Evolutionary conservation across 305 asterid species (phyloP).

Genomic region (Fraxinus dipetala): DNA sequence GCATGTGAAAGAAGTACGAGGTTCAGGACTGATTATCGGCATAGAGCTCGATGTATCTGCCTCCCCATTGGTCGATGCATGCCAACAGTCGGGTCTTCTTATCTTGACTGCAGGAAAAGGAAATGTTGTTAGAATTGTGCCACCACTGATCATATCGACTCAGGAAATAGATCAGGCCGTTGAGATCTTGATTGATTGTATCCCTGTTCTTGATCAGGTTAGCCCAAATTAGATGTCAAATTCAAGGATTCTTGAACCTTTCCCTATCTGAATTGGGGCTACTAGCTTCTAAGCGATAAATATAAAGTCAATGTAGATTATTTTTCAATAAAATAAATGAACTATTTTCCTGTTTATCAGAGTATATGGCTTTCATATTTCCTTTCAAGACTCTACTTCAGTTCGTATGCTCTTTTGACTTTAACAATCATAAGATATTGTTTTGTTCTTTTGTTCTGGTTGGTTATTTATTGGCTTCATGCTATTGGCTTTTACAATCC

Average conservation of each 20-base stretch:
- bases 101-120: slow-evolving; percentile 90
- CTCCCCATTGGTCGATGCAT: slow-evolving; percentile 71
- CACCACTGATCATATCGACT: slow-evolving; percentile 73
- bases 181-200: slow-evolving; percentile 49
- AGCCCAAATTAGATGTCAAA: slow-evolving; percentile 10
- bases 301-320: slow-evolving; percentile 5
- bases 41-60: slow-evolving; percentile 78
- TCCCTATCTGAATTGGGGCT: not conserved
- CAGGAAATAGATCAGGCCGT: slow-evolving; percentile 64
- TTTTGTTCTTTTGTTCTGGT: not conserved
- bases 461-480: not conserved
- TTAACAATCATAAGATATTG: not conserved
- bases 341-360: not conserved
- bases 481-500: not conserved
- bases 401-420: not conserved
- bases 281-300: not conserved
- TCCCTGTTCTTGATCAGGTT: slow-evolving; percentile 58
- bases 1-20: slow-evolving; percentile 77
- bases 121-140: slow-evolving; percentile 78
- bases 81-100: slow-evolving; percentile 72
- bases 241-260: not conserved
- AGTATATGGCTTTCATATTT: not conserved
- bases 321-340: not conserved
- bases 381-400: not conserved
- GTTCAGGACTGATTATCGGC: slow-evolving; percentile 78